Base-by-base conservation (phyloP, 192 early-diverging fungal species). In the Funneliformis geosporum region DNA sequence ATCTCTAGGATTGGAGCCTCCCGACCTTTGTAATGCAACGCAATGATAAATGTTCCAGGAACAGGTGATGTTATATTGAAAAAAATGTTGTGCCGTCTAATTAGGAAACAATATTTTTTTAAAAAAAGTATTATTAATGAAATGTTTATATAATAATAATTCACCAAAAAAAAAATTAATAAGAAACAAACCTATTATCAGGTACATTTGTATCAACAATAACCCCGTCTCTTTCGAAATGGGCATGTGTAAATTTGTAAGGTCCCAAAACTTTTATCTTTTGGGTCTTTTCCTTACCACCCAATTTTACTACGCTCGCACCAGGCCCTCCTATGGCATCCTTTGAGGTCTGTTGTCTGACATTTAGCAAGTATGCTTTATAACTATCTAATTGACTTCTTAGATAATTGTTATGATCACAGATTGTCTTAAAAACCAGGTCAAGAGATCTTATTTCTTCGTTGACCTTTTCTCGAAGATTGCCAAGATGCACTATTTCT, bases 1-100 rank as follows among this genome's bases (percentile, higher is more conserved):
- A 98, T 98, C 84, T 96, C 95, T 79, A 98, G 81, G 55, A 98
- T 96, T 0, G 96, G 90, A 74, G 95, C 94, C 47, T 97, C 96
- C 42, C 96, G 90, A 39, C 95, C 95, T 84, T 95, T 96, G 80
- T 94, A 97, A 75, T 95, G 91, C 72, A 98, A 87, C 6, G 91
- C 91, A 80, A 97, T 97, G 39, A 97, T 91, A 79, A 95, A 98
- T 44, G 95, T 94, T 14, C 96, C 96, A 5, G 94, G 91, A 59
- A 93, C 87, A 42, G 96, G 96, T 60, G 94, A 96, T 42, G 89
- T 88, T 65, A 98, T 94, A 79, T 91, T 92, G 86, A 98, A 97
- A 83, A 89, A 97, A 70, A 98, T 96, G 80, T 96, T 94, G 60
- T 90, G 85, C 43, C 93, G 87, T 59, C 94, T 89, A 78, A 33